A percentile compares a stretch with the other conserved stretches of the same genome.
These are phyloP conservation scores for Corymbia maculata DNA, from an alignment of 345 rosid species.

Conservation along the genomic window DNA sequence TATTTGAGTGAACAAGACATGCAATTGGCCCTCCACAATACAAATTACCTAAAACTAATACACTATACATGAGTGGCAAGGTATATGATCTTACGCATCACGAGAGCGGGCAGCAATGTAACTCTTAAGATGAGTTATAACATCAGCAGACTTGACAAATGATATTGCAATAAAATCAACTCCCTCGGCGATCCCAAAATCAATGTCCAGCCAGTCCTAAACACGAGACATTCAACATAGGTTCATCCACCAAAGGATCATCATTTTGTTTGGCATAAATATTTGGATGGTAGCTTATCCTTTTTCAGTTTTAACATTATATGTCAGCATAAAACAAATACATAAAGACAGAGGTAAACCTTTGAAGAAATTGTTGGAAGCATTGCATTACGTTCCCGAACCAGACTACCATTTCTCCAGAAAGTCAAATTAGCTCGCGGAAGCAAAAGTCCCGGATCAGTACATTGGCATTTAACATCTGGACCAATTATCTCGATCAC, in stretches of 20 bases:
- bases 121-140: slow-evolving; percentile 87
- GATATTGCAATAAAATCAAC: slow-evolving; percentile 98
- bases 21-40: neutral
- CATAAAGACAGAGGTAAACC: slow-evolving; percentile 22
- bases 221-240: neutral
- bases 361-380: slow-evolving; percentile 95
- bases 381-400: slow-evolving; percentile 97
- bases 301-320: neutral
- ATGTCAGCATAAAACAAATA: neutral
- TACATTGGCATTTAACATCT: slow-evolving; percentile 87
- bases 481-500: slow-evolving; percentile 97
- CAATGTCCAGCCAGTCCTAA: slow-evolving; percentile 98
- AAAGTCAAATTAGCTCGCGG: slow-evolving; percentile 98
- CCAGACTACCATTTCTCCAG: slow-evolving; percentile 98
- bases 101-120: slow-evolving; percentile 88
- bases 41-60: neutral
- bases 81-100: slow-evolving; percentile 38
- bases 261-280: neutral
- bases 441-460: slow-evolving; percentile 92
- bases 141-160: slow-evolving; percentile 99
- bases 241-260: neutral
- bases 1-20: neutral
- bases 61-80: neutral
- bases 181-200: slow-evolving; percentile 94
- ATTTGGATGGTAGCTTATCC: neutral